These are phyloP conservation scores for Blepharisma japonicum DNA, from an alignment of 73 alveolate species.

Conservation along the genomic window DNA sequence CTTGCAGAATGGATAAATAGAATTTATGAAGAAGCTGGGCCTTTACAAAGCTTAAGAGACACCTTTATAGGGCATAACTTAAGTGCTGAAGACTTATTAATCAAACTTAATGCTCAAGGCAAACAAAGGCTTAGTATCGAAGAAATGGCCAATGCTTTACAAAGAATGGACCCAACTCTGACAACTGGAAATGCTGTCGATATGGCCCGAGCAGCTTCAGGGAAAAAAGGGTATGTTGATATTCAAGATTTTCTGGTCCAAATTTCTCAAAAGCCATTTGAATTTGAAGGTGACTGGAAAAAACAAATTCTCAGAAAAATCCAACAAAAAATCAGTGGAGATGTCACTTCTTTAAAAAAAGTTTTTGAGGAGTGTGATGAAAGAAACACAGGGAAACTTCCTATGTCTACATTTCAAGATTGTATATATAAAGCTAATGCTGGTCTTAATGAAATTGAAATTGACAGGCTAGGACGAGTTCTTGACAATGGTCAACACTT, in stretches of 20 bases:
- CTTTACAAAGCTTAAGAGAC: conserved; percentile 23
- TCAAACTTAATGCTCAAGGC: conserved; percentile 18
- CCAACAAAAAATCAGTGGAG: background rate
- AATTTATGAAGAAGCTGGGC: conserved; percentile 22
- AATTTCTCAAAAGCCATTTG: conserved; percentile 10
- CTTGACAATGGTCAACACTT: background rate
- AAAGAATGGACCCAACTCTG: conserved; percentile 31
- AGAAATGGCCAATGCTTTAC: conserved; percentile 24
- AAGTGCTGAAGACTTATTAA: background rate
- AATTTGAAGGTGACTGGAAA: conserved; percentile 15
- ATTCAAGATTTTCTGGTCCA: conserved; percentile 22
- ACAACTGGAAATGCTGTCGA: conserved; percentile 15
- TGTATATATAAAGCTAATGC: background rate
- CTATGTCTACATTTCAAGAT: conserved; percentile 10
- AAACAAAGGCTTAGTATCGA: background rate
- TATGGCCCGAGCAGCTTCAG: conserved; percentile 32
- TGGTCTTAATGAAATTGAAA: conserved; percentile 6
- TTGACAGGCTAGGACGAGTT: conserved; percentile 26
- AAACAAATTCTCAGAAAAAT: conserved; percentile 25
- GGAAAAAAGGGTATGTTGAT: conserved; percentile 22
- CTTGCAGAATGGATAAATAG: conserved; percentile 19
- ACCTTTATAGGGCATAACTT: background rate
- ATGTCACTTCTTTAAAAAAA: background rate
- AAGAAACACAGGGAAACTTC: conserved; percentile 23
- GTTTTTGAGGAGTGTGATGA: conserved; percentile 16